These are phyloP conservation scores for Ruellia speciosa DNA, from an alignment of 305 asterid genomes.

Conservation along the genomic window DNA sequence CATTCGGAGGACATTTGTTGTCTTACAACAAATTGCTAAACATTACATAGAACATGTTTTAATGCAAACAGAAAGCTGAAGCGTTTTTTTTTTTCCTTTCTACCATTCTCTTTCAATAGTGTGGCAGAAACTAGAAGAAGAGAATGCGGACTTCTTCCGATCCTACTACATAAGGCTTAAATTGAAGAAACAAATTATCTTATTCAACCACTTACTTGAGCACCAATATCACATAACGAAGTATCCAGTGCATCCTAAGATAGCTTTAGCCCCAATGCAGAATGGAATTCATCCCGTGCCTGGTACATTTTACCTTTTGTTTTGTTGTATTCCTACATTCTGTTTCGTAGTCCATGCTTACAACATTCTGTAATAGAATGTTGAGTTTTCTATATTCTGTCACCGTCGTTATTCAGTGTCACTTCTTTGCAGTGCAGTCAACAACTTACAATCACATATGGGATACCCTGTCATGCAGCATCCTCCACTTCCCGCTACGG, in stretches of 20 bases:
- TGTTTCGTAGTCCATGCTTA: no score
- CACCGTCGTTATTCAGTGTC: neutral
- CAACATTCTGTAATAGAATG: neutral
- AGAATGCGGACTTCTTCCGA: constrained; percentile 3
- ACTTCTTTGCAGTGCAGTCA: constrained; percentile 55
- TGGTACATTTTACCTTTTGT: constrained; percentile 35
- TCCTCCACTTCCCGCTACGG: constrained; percentile 40
- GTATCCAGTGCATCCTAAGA: neutral
- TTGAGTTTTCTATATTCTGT: neutral
- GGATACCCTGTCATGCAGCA: constrained; percentile 70
- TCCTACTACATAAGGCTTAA: constrained; percentile 4
- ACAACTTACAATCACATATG: constrained; percentile 50
- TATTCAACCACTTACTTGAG: constrained; percentile 3
- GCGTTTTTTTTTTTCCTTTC: constrained; percentile 22
- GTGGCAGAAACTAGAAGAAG: constrained; percentile 5
- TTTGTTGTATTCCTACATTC: neutral
- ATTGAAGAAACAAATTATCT: constrained; percentile 6
- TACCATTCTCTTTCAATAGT: constrained; percentile 19
- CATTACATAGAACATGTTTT: no score
- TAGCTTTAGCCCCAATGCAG: constrained; percentile 40
- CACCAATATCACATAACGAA: constrained; percentile 2
- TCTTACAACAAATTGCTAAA: no score
- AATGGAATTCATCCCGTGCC: constrained; percentile 78
- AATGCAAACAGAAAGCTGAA: constrained; percentile 24
- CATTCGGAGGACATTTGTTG: no score